Percentiles rank a stretch among this genome's conserved stretches.
Evolutionary conservation across 768 basidiomycete species (phyloP).

Genomic region (Polyporus arcularius): DNA sequence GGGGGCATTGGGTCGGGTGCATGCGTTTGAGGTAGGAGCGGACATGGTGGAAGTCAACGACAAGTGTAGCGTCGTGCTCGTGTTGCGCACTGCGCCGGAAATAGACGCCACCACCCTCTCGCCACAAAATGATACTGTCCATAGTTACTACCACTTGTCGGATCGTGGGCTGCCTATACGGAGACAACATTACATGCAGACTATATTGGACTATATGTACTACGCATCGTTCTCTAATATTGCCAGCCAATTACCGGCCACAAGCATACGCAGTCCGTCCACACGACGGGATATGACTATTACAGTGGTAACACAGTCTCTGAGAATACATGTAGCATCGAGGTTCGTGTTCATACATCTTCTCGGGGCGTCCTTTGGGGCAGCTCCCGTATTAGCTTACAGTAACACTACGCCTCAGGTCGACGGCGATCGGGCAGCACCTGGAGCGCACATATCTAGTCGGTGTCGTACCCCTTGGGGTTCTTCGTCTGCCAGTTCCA

Average conservation of each 20-base stretch:
- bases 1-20: neutral
- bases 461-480: constrained; percentile 65
- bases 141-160: too few relatives aligned
- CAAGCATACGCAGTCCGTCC: neutral
- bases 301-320: neutral
- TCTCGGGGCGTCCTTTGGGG: neutral
- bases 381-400: too few relatives aligned
- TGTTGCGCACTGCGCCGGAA: too few relatives aligned
- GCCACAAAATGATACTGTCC: too few relatives aligned
- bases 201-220: too few relatives aligned
- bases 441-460: neutral
- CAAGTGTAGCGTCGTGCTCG: neutral
- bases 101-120: too few relatives aligned
- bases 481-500: constrained; percentile 99
- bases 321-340: too few relatives aligned
- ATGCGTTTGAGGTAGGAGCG: neutral
- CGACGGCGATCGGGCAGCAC: neutral
- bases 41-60: neutral
- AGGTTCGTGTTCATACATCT: neutral
- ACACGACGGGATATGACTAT: too few relatives aligned
- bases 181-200: too few relatives aligned
- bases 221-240: neutral
- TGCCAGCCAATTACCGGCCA: neutral
- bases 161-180: too few relatives aligned
- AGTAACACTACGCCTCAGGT: neutral